phyloP scores from a whole-genome alignment of 176 grass and related monocot species.

The Eleusine coracana region DNA sequence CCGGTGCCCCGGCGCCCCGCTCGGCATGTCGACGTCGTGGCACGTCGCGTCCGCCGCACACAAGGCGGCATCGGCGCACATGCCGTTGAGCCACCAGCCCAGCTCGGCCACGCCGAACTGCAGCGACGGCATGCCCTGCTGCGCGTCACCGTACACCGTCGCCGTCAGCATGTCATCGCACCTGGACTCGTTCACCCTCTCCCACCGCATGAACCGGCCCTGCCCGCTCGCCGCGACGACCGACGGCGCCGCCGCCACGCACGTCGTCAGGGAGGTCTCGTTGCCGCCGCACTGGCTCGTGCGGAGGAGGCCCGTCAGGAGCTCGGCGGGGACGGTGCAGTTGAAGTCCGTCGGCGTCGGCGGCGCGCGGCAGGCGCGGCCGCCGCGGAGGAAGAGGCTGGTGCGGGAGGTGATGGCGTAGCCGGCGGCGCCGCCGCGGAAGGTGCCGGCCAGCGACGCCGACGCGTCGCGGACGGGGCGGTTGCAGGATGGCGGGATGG shows the following conservation, averaged over 20 bases:
- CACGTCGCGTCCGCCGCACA: conserved; percentile 62
- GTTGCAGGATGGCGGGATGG: conserved; percentile 39
- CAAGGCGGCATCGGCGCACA: background rate
- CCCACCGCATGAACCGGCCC: background rate
- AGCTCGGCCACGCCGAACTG: conserved; percentile 51
- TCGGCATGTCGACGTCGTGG: background rate
- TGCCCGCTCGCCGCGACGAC: background rate
- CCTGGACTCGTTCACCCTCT: accelerated
- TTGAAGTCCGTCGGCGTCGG: no score
- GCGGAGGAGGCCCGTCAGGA: background rate
- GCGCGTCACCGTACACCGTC: background rate
- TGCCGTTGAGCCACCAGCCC: conserved; percentile 70
- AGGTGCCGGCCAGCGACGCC: conserved; percentile 13
- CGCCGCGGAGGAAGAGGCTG: conserved; percentile 46
- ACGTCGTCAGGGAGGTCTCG: conserved; percentile 14
- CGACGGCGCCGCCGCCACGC: background rate
- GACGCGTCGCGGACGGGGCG: background rate
- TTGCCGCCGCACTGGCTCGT: background rate
- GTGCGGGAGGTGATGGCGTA: conserved; percentile 47
- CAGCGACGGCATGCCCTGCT: background rate
- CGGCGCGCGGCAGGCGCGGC: background rate
- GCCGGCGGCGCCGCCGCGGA: background rate
- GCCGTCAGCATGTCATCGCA: conserved; percentile 46
- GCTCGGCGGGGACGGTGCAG: background rate
- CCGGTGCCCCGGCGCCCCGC: background rate